Evolutionary conservation across 176 grass and related monocot species (phyloP), one percentile per base, ranked within the genome.

Genomic region (Rhynchospora breviuscula): DNA sequence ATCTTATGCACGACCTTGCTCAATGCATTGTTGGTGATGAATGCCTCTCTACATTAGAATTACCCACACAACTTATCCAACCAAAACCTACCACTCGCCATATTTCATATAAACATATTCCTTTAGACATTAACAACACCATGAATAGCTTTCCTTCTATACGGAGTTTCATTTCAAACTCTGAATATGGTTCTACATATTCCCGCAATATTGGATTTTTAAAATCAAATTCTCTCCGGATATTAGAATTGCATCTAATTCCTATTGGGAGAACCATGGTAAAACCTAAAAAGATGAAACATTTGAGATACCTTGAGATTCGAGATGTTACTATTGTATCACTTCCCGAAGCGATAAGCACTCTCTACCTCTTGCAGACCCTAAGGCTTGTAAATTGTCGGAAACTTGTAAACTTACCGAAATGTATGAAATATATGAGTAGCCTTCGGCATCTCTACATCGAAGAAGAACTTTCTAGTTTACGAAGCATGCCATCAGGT

Each of bases 1-100:
- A 79, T 64, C 46, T 84, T 9, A 84, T 88, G 45, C 87, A 85
- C 49, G 82, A 85, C 40, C 87, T 88, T 56, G 87, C 73, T 21
- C 52, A 40, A 11, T 85, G 45, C 8, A 15, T 85, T 52, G 57
- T 29, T 54, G 78, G 78, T 14, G 33, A 35, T 35, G 33, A 35
- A 35, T 35, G 33, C 33, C 33, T 35, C 33, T 59, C 10, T 6
- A 22, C 83, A 75, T 80, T 87, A 11, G 73, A 71, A 22, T 69
- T 87, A 6, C 54, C 79, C 18, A 12, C 23, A 64, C 15, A 87
- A 10, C 22, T 83, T 18, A 87, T 69, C 31, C 79, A 83, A 35
- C 33, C 33, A 35, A 58, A 81, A 13, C 52, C 53, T 15, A 35
- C 33, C 33, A 58, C 29, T 58, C 15, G 51, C 19, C 15, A 22